These are phyloP conservation scores for Metschnikowia colocasiae DNA, from an alignment of 805 yeast species.

Conservation along the genomic window DNA sequence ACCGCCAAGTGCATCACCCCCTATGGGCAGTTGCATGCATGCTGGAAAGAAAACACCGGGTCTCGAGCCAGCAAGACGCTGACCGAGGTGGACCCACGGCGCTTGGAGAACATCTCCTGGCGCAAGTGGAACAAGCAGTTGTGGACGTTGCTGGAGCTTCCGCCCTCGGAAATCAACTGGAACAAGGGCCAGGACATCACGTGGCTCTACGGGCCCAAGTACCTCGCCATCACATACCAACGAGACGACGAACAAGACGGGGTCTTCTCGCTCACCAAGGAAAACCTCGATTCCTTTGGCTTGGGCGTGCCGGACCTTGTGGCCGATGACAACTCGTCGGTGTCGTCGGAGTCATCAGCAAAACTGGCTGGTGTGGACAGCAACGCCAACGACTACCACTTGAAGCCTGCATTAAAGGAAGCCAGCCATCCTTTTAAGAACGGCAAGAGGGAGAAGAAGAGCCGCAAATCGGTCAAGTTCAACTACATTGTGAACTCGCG, in stretches of 20 bases:
- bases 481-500: constrained; percentile 41
- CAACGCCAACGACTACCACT: constrained; percentile 14
- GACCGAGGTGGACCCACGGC: constrained; percentile 21
- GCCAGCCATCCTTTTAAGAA: constrained; percentile 3
- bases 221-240: constrained; percentile 6
- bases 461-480: constrained; percentile 37
- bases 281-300: constrained; percentile 5
- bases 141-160: constrained; percentile 25
- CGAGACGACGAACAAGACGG: neutral
- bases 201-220: constrained; percentile 52
- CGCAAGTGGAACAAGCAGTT: constrained; percentile 36
- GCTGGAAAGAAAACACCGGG: constrained; percentile 25
- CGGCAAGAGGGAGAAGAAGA: constrained; percentile 12
- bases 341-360: constrained; percentile 9
- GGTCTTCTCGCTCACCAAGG: constrained; percentile 7
- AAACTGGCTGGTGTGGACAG: constrained; percentile 4
- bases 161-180: constrained; percentile 51
- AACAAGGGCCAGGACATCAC: constrained; percentile 51
- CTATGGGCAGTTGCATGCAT: constrained; percentile 19
- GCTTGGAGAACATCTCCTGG: constrained; percentile 40
- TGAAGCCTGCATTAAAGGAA: constrained; percentile 21
- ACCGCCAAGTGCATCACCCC: constrained; percentile 17
- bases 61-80: constrained; percentile 16
- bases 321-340: constrained; percentile 14
- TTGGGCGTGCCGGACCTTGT: constrained; percentile 7